These are phyloP conservation scores for Exophiala oligosperma DNA, from an alignment of 2,329 filamentous ascomycete genomes.

Conservation along the genomic window DNA sequence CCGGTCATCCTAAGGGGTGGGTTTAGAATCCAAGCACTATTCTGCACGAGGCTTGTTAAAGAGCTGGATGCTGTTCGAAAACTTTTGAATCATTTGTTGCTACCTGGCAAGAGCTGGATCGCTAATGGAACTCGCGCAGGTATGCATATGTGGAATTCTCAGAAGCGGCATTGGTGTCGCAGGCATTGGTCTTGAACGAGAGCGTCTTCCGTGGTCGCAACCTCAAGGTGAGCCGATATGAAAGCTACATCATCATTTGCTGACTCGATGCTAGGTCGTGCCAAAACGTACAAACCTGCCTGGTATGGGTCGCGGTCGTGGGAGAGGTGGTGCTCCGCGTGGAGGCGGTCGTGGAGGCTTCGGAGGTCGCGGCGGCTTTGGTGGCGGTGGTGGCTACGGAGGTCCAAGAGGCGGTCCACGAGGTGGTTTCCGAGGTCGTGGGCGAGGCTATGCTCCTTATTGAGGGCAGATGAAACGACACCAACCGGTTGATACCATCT, in stretches of 20 bases:
- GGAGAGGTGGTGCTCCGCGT: slow-evolving; percentile 45
- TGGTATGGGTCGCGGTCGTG: slow-evolving; percentile 77
- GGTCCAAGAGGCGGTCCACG: slow-evolving; percentile 24
- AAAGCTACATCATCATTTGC: not conserved
- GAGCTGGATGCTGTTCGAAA: slow-evolving; percentile 29
- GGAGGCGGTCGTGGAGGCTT: slow-evolving; percentile 63
- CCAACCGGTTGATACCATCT: slow-evolving; percentile 2
- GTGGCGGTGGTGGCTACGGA: slow-evolving; percentile 34
- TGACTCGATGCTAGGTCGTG: slow-evolving; percentile 58
- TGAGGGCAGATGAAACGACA: slow-evolving; percentile 28
- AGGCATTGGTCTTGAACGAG: slow-evolving; percentile 93
- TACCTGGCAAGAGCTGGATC: slow-evolving; percentile 60
- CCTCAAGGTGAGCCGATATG: slow-evolving; percentile 70
- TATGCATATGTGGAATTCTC: slow-evolving; percentile 99
- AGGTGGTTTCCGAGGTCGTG: slow-evolving; percentile 41
- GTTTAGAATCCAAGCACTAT: slow-evolving; percentile 39
- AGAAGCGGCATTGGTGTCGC: slow-evolving; percentile 87
- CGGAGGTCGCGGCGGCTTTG: slow-evolving; percentile 59
- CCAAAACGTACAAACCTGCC: slow-evolving; percentile 97
- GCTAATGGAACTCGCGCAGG: slow-evolving; percentile 52
- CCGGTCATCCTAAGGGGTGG: slow-evolving; percentile 98
- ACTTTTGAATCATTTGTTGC: slow-evolving; percentile 41
- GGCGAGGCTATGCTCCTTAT: slow-evolving; percentile 55
- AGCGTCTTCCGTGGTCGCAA: slow-evolving; percentile 93
- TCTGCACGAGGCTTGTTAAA: slow-evolving; percentile 27